Conservation (phyloP, 345 rosid species). For the Erysimum cheiranthoides region DNA sequence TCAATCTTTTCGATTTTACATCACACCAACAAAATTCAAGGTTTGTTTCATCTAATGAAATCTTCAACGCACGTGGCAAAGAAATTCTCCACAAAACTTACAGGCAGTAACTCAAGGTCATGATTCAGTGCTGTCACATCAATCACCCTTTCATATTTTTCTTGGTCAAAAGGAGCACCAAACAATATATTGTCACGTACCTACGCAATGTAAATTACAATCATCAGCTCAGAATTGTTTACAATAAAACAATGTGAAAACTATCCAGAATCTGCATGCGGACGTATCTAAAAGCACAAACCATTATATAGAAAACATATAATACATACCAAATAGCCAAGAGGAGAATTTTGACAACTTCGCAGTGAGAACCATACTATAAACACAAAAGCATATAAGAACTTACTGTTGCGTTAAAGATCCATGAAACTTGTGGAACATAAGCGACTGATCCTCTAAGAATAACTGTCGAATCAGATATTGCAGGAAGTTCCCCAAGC, state of each 20-base stretch:
- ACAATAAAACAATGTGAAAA: slow-evolving; percentile 8
- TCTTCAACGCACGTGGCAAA: slow-evolving; percentile 4
- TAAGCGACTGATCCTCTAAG: slow-evolving; percentile 90
- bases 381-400: slow-evolving; percentile 27
- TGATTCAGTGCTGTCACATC: slow-evolving; percentile 92
- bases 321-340: slow-evolving; percentile 10
- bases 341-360: slow-evolving; percentile 8
- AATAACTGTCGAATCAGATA: slow-evolving; percentile 65
- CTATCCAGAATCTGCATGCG: slow-evolving; percentile 3
- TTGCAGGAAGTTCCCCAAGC: slow-evolving; percentile 97
- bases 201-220: slow-evolving; percentile 50
- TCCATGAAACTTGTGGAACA: slow-evolving; percentile 99
- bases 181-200: slow-evolving; percentile 93
- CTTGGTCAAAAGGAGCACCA: slow-evolving; percentile 81
- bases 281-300: neutral
- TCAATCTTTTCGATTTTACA: slow-evolving; percentile 5
- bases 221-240: slow-evolving; percentile 26
- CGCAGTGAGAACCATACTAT: slow-evolving; percentile 19
- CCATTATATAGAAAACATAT: slow-evolving; percentile 10
- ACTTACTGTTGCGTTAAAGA: slow-evolving; percentile 97
- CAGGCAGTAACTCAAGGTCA: slow-evolving; percentile 92
- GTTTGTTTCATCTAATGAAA: slow-evolving; percentile 1
- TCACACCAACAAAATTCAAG: slow-evolving; percentile 28
- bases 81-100: slow-evolving; percentile 52
- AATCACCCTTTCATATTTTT: slow-evolving; percentile 80